Conservation (phyloP, 1,139 yeast genomes). For the Kluyveromyces sp. region DNA sequence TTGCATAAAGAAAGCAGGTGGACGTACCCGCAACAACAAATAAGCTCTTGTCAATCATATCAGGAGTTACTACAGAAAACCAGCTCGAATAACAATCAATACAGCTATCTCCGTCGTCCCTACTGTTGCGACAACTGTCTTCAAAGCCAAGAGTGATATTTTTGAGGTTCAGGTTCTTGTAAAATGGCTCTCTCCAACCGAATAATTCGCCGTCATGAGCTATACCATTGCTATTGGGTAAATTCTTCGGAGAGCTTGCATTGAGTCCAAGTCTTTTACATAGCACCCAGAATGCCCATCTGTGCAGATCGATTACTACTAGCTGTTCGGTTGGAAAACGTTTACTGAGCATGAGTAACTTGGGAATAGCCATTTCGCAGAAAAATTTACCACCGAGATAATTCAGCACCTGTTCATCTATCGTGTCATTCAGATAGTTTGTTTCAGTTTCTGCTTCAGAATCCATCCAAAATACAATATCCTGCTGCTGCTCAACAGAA, state of each 20-base stretch:
- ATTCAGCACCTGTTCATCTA: conserved; percentile 19
- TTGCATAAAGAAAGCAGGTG: conserved; percentile 44
- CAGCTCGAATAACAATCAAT: conserved; percentile 57
- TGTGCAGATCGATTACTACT: conserved; percentile 44
- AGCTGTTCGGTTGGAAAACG: conserved; percentile 16
- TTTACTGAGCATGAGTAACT: conserved; percentile 38
- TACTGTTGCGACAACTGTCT: neutral
- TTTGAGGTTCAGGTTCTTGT: conserved; percentile 19
- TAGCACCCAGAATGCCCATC: conserved; percentile 41
- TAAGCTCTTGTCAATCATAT: conserved; percentile 22
- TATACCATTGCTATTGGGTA: conserved; percentile 11
- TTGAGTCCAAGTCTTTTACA: conserved; percentile 16
- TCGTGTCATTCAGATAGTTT: conserved; percentile 28
- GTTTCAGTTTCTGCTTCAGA: conserved; percentile 37
- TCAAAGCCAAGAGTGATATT: conserved; percentile 28
- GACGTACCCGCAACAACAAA: conserved; percentile 58
- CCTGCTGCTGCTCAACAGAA: conserved; percentile 25
- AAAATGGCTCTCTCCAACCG: conserved; percentile 41
- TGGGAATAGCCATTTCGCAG: conserved; percentile 54
- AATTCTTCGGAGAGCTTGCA: conserved; percentile 2
- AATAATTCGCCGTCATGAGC: conserved; percentile 47
- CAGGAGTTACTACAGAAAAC: conserved; percentile 24
- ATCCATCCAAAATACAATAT: conserved; percentile 58
- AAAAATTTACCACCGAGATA: conserved; percentile 42
- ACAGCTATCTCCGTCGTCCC: conserved; percentile 27